A percentile compares a stretch with the other conserved stretches of the same genome.
Evolutionary conservation across 2,329 filamentous ascomycete genomes (phyloP).

Genomic region (Dothideomycetes sp.): DNA sequence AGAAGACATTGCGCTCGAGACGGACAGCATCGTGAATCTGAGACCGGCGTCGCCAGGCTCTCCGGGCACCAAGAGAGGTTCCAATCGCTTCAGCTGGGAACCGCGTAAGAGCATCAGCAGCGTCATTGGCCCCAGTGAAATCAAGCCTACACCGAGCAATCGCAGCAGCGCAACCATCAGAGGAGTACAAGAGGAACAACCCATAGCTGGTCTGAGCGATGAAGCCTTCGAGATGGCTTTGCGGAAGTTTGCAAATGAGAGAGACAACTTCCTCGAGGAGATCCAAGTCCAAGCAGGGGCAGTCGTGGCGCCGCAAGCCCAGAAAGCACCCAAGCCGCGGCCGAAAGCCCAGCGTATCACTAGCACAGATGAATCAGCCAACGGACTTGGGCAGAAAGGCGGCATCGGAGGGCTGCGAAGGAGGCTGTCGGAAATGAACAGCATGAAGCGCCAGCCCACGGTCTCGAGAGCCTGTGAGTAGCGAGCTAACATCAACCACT

Average conservation of each 20-base stretch:
- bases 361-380: conserved; percentile 53
- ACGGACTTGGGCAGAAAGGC: conserved; percentile 37
- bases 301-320: conserved; percentile 47
- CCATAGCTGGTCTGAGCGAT: conserved; percentile 49
- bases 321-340: conserved; percentile 50
- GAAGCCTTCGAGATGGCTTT: conserved; percentile 92
- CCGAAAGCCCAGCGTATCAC: conserved; percentile 75
- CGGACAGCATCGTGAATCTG: conserved; percentile 35
- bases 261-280: conserved; percentile 88
- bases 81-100: conserved; percentile 36
- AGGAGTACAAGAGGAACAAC: conserved; percentile 30
- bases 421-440: conserved; percentile 95
- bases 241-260: conserved; percentile 88
- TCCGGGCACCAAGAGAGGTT: conserved; percentile 29
- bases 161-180: conserved; percentile 57
- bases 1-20: conserved; percentile 47
- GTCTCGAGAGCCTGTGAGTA: conserved; percentile 35
- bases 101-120: conserved; percentile 43
- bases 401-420: conserved; percentile 79
- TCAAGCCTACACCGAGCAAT: conserved; percentile 48
- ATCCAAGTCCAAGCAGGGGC: conserved; percentile 80
- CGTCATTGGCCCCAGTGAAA: conserved; percentile 35
- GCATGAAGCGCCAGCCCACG: conserved; percentile 76
- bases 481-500: neutral
- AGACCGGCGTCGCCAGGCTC: conserved; percentile 38